Percentiles rank a stretch among this genome's conserved stretches.
Conservation (phyloP, 768 basidiomycete species). For the Leccinum imitatum region DNA sequence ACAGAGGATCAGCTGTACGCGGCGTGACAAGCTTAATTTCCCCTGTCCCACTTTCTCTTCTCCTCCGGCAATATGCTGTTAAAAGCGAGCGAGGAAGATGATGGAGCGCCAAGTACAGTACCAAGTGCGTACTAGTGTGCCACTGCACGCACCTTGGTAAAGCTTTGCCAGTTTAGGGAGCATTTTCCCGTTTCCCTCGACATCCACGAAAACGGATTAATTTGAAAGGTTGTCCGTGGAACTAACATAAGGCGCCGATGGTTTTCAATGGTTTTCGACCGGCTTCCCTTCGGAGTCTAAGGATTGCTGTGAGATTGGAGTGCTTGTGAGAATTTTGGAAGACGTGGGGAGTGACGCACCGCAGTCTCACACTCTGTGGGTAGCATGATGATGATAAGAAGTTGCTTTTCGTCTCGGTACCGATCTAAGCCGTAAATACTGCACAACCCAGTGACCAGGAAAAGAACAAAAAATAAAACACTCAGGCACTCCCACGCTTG, state of each 20-base stretch:
- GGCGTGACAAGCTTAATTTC: too few relatives aligned
- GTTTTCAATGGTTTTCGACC: not conserved
- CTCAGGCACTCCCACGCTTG: not conserved
- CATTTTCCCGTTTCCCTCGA: not conserved
- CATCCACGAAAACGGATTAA: not conserved
- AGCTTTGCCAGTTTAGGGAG: constrained; percentile 47
- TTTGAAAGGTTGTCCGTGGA: not conserved
- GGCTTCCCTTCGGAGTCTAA: constrained; percentile 1
- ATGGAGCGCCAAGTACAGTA: constrained; percentile 40
- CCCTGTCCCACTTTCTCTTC: too few relatives aligned
- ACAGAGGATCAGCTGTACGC: not conserved
- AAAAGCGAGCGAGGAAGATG: constrained; percentile 60
- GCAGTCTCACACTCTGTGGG: not conserved
- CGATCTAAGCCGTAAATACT: not conserved
- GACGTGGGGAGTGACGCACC: not conserved
- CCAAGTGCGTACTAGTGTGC: constrained; percentile 47
- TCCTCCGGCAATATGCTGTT: constrained; percentile 44
- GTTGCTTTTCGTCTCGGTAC: not conserved
- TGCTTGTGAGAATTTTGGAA: not conserved
- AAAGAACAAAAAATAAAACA: not conserved
- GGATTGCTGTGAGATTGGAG: not conserved
- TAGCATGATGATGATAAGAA: not conserved
- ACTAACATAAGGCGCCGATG: not conserved
- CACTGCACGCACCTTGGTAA: constrained; percentile 57
- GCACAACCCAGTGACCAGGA: not conserved